Evolutionary conservation across 140 eudicot genomes (phyloP).

Genomic region (Ambrosia hybrid): DNA sequence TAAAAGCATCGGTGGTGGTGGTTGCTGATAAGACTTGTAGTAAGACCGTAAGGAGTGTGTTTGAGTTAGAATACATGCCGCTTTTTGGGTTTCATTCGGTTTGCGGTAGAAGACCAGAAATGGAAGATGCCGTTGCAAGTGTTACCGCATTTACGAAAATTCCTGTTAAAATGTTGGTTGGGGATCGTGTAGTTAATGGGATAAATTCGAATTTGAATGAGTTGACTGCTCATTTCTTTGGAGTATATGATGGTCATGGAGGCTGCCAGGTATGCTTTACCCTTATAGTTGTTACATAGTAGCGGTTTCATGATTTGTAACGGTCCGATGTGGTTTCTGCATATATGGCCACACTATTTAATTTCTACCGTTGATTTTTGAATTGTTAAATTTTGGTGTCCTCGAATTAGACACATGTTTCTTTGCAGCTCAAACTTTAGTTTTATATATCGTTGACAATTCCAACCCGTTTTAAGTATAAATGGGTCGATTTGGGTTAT

Average conservation of each 20-base stretch:
- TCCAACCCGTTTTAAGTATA: not conserved
- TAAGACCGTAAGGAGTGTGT: slow-evolving; percentile 55
- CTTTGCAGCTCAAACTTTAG: not conserved
- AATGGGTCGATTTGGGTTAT: slow-evolving; percentile 1
- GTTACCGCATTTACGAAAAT: slow-evolving; percentile 63
- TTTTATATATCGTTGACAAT: not conserved
- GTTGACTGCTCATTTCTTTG: slow-evolving; percentile 78
- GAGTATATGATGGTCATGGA: slow-evolving; percentile 99
- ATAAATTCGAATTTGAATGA: slow-evolving; percentile 57
- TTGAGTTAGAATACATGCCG: slow-evolving; percentile 67
- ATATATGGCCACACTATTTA: not conserved
- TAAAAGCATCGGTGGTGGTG: slow-evolving; percentile 51
- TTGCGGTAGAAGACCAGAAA: slow-evolving; percentile 87
- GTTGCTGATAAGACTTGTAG: slow-evolving; percentile 48
- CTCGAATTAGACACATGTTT: not conserved
- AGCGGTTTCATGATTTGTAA: not conserved
- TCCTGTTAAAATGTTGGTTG: slow-evolving; percentile 74
- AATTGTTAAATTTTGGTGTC: not conserved
- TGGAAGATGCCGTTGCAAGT: slow-evolving; percentile 81
- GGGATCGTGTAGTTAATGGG: slow-evolving; percentile 45
- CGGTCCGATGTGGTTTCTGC: slow-evolving; percentile 1
- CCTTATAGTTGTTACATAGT: not conserved
- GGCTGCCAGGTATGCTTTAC: slow-evolving; percentile 69
- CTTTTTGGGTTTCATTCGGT: slow-evolving; percentile 81
- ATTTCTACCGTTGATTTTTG: not conserved